Base-by-base conservation (phyloP, 2,329 filamentous ascomycete species). In the Aureobasidium sp. region DNA sequence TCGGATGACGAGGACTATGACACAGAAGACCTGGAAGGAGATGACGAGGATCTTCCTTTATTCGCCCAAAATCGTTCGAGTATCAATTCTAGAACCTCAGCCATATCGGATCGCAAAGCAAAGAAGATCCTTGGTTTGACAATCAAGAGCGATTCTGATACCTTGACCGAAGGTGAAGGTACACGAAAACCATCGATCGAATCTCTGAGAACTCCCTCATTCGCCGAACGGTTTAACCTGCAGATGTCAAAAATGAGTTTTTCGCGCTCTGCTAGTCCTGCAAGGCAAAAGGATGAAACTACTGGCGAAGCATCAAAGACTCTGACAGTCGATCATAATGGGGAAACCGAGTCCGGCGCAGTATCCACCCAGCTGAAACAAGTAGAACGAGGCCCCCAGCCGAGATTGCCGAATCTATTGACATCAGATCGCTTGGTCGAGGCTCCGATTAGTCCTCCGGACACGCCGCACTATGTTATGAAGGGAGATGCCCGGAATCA, bases 1-100 rank as follows among this genome's bases (percentile, higher is more conserved):
- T 89, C 96, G 65, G 90, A 92, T 62, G 88, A 89, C 64, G 89
- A 93, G 62, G 90, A 92, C 58, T 81, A 84, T 47, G 83, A 85
- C 61, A 79, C 68, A 5, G 71, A 72, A 27, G 77, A 78, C 5
- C 66, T 75, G 50, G 77, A 89, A 65, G 87, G 88, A 39, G 87
- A 92, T 65, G 82, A 87, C 48, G 88, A 90, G 55, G 52, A 59
- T 5, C 44, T 63, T 1, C 84, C 57, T 42, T 36, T 60, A 6
- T 50, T 86, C 41, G 83, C 64, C 79, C 80, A 17, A 68, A 86
- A 53, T 87, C 85, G 2, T 9, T 53, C 50, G 1, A 62, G 60
- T 5, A 39, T 56, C 13, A 29, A 42, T 13, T 55, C 50, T 17
- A 52, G 48, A 17, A n/a, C 47, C 27, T 61, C 59, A n/a, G 42